Evolutionary conservation across 306 rosid species (phyloP), one percentile per base, ranked within the genome.

Genomic region (Vigna nakashimae): DNA sequence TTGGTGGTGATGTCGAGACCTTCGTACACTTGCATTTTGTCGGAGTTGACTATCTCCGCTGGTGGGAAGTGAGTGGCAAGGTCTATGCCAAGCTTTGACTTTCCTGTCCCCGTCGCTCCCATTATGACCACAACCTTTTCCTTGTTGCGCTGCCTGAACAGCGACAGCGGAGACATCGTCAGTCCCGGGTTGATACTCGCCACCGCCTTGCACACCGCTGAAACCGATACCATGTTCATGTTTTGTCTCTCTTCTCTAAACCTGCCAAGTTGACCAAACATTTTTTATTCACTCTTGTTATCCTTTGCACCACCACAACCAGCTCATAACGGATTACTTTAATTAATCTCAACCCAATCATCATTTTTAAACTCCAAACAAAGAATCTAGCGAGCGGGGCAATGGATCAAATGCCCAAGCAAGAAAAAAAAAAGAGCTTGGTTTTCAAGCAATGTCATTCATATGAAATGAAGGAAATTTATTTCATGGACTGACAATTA

Each of bases 91-190:
- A 93, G 82, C 30, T 88, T 81, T 11, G 98, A 88, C 68, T 93
- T 93, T 3, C 98, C 98, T 24, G 88, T 85, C 4, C 91, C 98
- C 60, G 98, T 93, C 15, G 98, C 91, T 0, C 98, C 98, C 86
- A 91, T 84, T 14, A 93, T 82, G 9, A 91, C 71, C 4, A 91
- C 85, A 1, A 87, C 93, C 83, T 93, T 93, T 1, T 87, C 90
- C 80, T 90, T 86, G 14, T 86, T 87, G 10, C 69, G 87, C 13
- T 74, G 90, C 4, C 82, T 73, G 58, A 85, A 90, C 26, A 87
- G 46, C 11, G 87, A 72, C 17, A 89, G 56, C 4, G 86, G 67
- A 7, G 75, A 77, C 74, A 79, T 71, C 67, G 65, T 79, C 12
- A 88, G 64, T 6, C 77, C 75, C 9, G 79, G 69, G 71, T 87